Evolutionary conservation across 78 protist genomes (phyloP), one percentile per base, ranked within the genome.

Genomic region (Monocercomonoides exilis): DNA sequence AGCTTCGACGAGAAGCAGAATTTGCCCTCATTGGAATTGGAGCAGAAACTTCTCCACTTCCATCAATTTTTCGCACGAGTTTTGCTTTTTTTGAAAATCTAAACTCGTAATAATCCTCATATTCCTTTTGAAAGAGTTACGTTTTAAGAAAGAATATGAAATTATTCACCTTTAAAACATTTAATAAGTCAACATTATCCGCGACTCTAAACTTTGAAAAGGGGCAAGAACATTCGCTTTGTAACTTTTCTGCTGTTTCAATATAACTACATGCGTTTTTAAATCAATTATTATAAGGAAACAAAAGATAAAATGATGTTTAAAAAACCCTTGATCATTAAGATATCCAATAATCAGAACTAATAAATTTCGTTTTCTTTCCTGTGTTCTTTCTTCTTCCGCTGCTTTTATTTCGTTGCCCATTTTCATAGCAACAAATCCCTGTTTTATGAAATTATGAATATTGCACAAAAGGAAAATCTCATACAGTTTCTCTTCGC

Each of bases 41-140:
- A n/a, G n/a, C n/a, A n/a, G n/a, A n/a, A n/a, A n/a, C n/a, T n/a
- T n/a, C n/a, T n/a, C n/a, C n/a, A n/a, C n/a, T 44, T 11, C 21
- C 63, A 2, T 2, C 43, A 2, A 41, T 11, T 84, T 77, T 84
- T 34, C 33, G 21, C 33, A 87, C 54, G 3, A 89, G 77, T 70
- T n/a, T 80, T 0, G 94, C 81, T 0, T 11, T 1, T 6, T 41
- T 5, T 35, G 32, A 81, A 85, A 92, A 90, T 3, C 85, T n/a
- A 45, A 90, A 3, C 85, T 88, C 89, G 81, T 84, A 90, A 85
- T 85, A 90, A 2, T 86, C 92, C 77, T 92, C 94, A 36, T 41
- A 90, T 80, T 92, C 93, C 63, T 77, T 82, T 41, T 29, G 21
- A 54, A 54, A 54, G 41, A 87, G 43, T 32, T 33, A 32, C 1